These are phyloP conservation scores for Xylaria palmicola DNA, from an alignment of 495 filamentous ascomycete species.

Conservation along the genomic window DNA sequence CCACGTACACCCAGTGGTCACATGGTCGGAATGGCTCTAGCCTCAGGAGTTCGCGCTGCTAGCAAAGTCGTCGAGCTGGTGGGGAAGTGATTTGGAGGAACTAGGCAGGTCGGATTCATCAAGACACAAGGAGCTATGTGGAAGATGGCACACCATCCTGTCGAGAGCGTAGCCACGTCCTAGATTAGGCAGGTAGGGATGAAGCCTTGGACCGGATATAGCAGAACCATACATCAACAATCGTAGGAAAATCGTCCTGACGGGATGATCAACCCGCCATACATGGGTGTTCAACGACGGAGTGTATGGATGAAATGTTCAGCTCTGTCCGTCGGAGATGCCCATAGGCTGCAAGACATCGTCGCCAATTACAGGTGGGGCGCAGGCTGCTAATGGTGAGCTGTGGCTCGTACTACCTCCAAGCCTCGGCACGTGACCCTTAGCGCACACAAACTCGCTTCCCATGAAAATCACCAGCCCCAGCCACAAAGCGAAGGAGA, in stretches of 20 bases:
- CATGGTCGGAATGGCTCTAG: neutral
- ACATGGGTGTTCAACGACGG: no score
- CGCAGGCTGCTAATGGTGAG: no score
- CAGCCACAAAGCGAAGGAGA: slow-evolving; percentile 16
- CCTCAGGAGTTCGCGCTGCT: neutral
- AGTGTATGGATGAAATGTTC: no score
- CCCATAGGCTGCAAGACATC: no score
- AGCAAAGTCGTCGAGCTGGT: neutral
- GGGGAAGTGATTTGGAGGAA: neutral
- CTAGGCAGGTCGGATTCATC: neutral
- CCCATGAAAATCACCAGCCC: slow-evolving; percentile 7
- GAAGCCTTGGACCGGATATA: no score
- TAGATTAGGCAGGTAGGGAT: no score
- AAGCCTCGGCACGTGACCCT: slow-evolving; percentile 17
- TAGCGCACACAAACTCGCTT: slow-evolving; percentile 14
- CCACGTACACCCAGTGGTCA: neutral
- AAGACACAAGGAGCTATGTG: neutral
- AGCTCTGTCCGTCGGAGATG: no score
- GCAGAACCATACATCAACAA: no score
- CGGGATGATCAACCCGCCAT: no score
- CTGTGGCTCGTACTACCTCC: slow-evolving; percentile 1
- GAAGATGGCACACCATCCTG: neutral
- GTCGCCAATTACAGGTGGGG: no score
- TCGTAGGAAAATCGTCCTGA: no score
- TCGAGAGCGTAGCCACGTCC: no score